Conservation (phyloP, 257 asterid genomes). For the Solanum ossicruentum region DNA sequence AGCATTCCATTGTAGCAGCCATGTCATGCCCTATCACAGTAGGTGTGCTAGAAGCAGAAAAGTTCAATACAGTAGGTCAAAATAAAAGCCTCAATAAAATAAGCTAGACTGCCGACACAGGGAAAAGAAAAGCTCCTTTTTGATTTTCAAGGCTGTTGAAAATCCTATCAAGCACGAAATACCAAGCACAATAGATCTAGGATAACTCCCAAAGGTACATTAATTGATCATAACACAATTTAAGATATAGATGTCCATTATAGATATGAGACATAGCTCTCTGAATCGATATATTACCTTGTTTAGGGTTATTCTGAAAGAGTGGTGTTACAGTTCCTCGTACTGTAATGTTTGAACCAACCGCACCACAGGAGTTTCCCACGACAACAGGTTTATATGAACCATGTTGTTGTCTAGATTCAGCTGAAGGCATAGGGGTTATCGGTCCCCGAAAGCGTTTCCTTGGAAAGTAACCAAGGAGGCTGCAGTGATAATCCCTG, state of each 20-base stretch:
- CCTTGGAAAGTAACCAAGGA: conserved; percentile 48
- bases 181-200: not conserved
- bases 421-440: conserved; percentile 13
- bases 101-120: not conserved
- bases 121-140: not conserved
- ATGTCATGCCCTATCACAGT: not conserved
- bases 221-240: not conserved
- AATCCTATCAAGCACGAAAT: not conserved
- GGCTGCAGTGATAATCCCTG: conserved; percentile 74
- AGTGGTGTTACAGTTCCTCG: conserved; percentile 9
- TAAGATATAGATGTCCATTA: not conserved
- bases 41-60: not conserved
- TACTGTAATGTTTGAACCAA: conserved; percentile 15
- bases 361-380: conserved; percentile 17
- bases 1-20: not conserved
- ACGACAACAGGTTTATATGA: conserved; percentile 38
- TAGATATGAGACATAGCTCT: not conserved
- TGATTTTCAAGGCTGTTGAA: not conserved
- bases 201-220: not conserved
- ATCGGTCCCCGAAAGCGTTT: conserved; percentile 19
- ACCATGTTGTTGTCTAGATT: conserved; percentile 14
- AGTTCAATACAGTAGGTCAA: not conserved
- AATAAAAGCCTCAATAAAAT: not conserved
- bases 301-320: conserved; percentile 8
- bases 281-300: not conserved